Conservation (phyloP, 371 early-diverging fungal species). For the Nosema muscidifuracis region DNA sequence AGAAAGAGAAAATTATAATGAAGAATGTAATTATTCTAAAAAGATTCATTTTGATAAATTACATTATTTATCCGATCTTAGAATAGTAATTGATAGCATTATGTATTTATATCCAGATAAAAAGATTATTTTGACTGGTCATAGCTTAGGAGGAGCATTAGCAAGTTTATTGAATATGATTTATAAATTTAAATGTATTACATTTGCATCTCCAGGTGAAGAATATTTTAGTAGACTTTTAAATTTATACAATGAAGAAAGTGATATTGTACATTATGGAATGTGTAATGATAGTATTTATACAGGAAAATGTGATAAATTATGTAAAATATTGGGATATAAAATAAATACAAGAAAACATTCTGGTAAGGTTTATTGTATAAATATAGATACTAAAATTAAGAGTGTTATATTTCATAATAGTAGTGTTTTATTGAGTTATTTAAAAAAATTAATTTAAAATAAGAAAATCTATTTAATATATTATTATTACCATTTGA, state of each 20-base stretch:
- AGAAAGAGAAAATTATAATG: background rate
- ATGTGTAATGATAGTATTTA: conserved; percentile 47
- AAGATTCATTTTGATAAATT: conserved; percentile 5
- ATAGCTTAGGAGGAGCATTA: conserved; percentile 64
- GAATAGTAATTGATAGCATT: conserved; percentile 4
- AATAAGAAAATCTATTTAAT: too few species aligned
- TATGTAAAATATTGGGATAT: conserved; percentile 43
- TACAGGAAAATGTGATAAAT: conserved; percentile 28
- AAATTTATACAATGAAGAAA: background rate
- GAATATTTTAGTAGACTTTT: conserved; percentile 21
- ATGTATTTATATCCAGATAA: conserved; percentile 10
- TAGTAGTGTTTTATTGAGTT: background rate
- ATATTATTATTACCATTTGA: too few species aligned
- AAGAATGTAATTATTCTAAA: conserved; percentile 18
- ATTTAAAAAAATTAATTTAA: background rate
- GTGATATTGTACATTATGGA: conserved; percentile 31
- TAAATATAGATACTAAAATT: conserved; percentile 11
- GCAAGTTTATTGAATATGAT: conserved; percentile 54
- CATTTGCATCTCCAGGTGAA: conserved; percentile 60
- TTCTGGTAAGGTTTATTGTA: conserved; percentile 38
- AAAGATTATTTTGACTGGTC: conserved; percentile 61
- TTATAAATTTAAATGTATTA: conserved; percentile 27
- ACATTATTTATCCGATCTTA: conserved; percentile 14
- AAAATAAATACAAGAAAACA: conserved; percentile 42
- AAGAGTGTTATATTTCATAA: conserved; percentile 9